These are phyloP conservation scores for Polytrichum formosum DNA, from an alignment of 225 moss, liverwort and hornwort species.

Conservation along the genomic window DNA sequence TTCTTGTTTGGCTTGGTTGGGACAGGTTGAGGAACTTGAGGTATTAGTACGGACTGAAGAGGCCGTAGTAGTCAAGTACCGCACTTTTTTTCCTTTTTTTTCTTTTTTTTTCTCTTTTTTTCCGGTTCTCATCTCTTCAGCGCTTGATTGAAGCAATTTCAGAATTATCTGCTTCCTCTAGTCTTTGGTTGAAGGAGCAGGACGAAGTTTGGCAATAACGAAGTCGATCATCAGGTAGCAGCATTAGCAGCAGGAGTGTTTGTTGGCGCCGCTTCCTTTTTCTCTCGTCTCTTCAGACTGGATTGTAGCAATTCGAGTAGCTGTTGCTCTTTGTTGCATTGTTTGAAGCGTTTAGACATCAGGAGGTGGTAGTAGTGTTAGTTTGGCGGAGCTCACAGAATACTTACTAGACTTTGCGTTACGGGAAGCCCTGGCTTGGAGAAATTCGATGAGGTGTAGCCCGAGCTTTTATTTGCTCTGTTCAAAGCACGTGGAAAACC, in stretches of 20 bases:
- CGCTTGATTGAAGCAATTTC: neutral
- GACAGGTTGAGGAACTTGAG: neutral
- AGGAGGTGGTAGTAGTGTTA: neutral
- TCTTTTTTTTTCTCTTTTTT: neutral
- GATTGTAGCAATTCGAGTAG: conserved; percentile 1
- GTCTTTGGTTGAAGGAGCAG: conserved; percentile 1
- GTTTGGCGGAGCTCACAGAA: conserved; percentile 3
- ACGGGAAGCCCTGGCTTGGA: neutral
- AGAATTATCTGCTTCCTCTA: neutral
- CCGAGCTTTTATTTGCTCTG: neutral
- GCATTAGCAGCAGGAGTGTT: neutral
- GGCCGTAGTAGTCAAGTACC: neutral
- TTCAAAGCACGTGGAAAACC: neutral
- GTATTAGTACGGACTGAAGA: neutral
- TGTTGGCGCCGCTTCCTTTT: neutral
- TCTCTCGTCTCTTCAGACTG: neutral
- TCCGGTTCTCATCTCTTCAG: neutral
- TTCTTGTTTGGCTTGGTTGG: conserved; percentile 1
- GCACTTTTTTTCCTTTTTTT: neutral
- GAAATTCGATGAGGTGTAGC: neutral
- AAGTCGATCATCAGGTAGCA: neutral
- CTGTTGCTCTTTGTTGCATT: conserved; percentile 1
- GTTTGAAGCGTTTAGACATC: conserved; percentile 3
- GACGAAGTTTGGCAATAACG: neutral
- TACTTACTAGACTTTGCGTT: neutral